Evolutionary conservation across 495 filamentous ascomycete species (phyloP), one percentile per base, ranked within the genome.

Genomic region (Penicillium canariense): DNA sequence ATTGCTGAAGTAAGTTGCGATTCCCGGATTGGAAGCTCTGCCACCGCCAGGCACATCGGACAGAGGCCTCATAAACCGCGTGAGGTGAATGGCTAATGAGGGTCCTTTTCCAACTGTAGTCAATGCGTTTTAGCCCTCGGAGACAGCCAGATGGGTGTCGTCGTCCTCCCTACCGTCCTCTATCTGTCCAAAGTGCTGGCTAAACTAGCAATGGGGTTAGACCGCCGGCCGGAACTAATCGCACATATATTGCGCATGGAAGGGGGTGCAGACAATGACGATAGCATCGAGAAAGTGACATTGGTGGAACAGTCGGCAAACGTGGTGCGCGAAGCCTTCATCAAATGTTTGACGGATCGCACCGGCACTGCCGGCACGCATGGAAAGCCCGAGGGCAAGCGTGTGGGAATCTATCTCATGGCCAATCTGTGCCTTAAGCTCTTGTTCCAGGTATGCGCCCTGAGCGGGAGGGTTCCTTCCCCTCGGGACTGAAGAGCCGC

Each of bases 381-480:
- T 27, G 74, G 72, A 4, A 80, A 81, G 59, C 88, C 89, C 6
- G 84, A 89, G 54, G 90, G 92, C 34, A 95, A 91, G 68, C 89
- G 93, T 59, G 74, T 86, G 14, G 92, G 89, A 0, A 92, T 96
- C 38, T 95, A 97, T 63, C 77, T 86, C 7, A 90, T 95, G 72
- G 93, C 92, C 7, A 97, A 97, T 59, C 75, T 96, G 26, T 91
- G 91, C 17, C 71, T 97, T 25, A 96, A 93, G 69, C 79, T 97
- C 1, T 80, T 96, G 9, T 96, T 96, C 61, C 87, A 89, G 68
- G 87, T 88, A 73, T 39, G 69, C 47, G 11, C n/a, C 15, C 15
- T 38, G 3, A 8, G 9, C 18, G 34, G 34, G 14, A 4, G 34
- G 12, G 14, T 42, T 25, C 7, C 20, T 39, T 42, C 5, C 40